Conservation (phyloP, 345 rosid species). For the Cardamine occulta region DNA sequence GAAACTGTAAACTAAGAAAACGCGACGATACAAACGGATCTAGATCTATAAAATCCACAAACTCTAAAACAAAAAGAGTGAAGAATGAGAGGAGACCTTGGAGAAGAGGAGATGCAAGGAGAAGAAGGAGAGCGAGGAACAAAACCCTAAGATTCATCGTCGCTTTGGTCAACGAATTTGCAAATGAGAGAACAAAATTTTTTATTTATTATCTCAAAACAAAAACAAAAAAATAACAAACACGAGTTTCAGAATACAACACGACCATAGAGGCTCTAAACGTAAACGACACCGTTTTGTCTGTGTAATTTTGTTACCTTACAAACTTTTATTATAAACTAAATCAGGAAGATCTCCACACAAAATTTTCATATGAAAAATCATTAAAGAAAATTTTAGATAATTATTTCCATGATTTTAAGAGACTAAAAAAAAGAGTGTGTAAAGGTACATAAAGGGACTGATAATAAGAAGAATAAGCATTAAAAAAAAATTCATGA, state of each 20-base stretch:
- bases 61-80: not conserved
- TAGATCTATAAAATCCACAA: conserved; percentile 51
- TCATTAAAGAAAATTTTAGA: not conserved
- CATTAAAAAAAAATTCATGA: conserved; percentile 17
- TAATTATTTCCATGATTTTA: not conserved
- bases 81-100: conserved; percentile 57
- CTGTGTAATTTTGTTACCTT: not conserved
- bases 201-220: not conserved
- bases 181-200: not conserved
- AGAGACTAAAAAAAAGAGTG: not conserved
- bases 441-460: not conserved
- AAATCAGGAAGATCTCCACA: not conserved
- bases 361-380: not conserved
- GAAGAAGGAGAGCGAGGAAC: conserved; percentile 79
- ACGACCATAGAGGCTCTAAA: too few species aligned
- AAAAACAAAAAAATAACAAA: not conserved
- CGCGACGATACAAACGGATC: conserved; percentile 39
- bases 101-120: conserved; percentile 72
- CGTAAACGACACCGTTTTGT: conserved; percentile 19
- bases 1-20: not conserved
- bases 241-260: not conserved
- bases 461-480: not conserved
- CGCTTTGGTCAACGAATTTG: conserved; percentile 40
- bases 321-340: not conserved
- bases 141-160: conserved; percentile 69